A percentile compares a stretch with the other conserved stretches of the same genome.
phyloP scores from a whole-genome alignment of 768 basidiomycete genomes.

The Pleurotus tuoliensis region DNA sequence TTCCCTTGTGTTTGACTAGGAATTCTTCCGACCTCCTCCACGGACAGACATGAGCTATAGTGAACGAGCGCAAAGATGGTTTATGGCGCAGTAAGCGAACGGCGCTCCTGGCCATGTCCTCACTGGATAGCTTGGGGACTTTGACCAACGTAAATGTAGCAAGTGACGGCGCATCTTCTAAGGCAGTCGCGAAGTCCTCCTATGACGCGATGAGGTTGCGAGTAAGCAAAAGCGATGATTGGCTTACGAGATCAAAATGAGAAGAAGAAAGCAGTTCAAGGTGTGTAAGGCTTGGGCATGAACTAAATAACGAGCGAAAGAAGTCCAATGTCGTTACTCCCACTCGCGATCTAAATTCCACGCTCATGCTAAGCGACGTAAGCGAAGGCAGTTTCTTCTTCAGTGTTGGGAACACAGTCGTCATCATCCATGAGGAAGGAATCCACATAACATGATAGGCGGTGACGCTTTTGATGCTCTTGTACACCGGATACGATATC shows the following conservation, averaged over 20 bases:
- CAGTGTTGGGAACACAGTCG: conserved; percentile 66
- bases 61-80: background rate
- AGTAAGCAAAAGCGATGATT: background rate
- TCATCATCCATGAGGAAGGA: conserved; percentile 33
- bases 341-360: conserved; percentile 59
- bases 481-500: conserved; percentile 5
- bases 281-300: conserved; percentile 61
- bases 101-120: background rate
- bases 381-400: conserved; percentile 51
- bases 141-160: background rate
- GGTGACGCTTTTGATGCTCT: conserved; percentile 2
- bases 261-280: conserved; percentile 59
- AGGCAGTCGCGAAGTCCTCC: background rate
- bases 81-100: background rate
- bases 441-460: conserved; percentile 8
- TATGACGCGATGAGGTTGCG: background rate
- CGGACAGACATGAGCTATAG: conserved; percentile 2
- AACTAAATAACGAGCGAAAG: conserved; percentile 58
- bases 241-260: conserved; percentile 63
- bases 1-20: conserved; percentile 1
- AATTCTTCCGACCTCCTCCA: conserved; percentile 5
- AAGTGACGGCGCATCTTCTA: background rate
- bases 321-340: conserved; percentile 66
- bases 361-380: conserved; percentile 57
- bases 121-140: background rate